Percentiles rank a stretch among this genome's conserved stretches.
These are phyloP conservation scores for Nitzschia palea DNA, from an alignment of 108 stramenopile species.

Conservation along the genomic window DNA sequence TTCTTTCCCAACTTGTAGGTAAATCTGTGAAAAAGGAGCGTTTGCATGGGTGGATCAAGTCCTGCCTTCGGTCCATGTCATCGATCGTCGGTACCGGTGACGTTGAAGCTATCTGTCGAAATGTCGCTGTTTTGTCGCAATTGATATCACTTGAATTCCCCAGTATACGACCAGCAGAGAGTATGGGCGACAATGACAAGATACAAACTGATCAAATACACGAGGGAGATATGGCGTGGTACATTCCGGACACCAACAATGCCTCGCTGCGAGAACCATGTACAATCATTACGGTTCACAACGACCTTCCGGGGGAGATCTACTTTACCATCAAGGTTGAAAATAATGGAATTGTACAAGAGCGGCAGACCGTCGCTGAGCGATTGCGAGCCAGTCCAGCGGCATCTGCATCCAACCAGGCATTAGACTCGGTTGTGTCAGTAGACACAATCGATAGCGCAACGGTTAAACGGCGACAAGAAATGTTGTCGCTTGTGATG, in stretches of 20 bases:
- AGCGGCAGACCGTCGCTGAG: constrained; percentile 67
- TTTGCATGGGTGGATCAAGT: not conserved
- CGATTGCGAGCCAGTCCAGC: constrained; percentile 35
- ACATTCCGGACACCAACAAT: constrained; percentile 48
- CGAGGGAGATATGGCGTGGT: constrained; percentile 68
- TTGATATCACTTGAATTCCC: constrained; percentile 21
- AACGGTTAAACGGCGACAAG: constrained; percentile 21
- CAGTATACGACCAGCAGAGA: constrained; percentile 3
- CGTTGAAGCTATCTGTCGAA: constrained; percentile 1
- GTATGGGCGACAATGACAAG: not conserved
- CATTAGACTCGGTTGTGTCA: not conserved
- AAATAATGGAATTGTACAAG: constrained; percentile 34
- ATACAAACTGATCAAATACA: constrained; percentile 11
- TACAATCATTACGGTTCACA: constrained; percentile 66
- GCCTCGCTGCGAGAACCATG: constrained; percentile 38
- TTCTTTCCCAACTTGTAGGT: constrained; percentile 4
- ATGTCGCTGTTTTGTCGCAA: constrained; percentile 31
- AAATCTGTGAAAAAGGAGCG: not conserved
- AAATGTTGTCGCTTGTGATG: constrained; percentile 27
- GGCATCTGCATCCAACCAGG: not conserved
- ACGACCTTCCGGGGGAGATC: constrained; percentile 60
- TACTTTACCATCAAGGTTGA: constrained; percentile 64
- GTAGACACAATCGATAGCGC: constrained; percentile 9
- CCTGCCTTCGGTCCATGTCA: constrained; percentile 2
- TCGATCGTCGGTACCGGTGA: not conserved